Percentiles rank a stretch among this genome's conserved stretches.
phyloP scores from a whole-genome alignment of 345 rosid genomes.

The Murraya koenigii region DNA sequence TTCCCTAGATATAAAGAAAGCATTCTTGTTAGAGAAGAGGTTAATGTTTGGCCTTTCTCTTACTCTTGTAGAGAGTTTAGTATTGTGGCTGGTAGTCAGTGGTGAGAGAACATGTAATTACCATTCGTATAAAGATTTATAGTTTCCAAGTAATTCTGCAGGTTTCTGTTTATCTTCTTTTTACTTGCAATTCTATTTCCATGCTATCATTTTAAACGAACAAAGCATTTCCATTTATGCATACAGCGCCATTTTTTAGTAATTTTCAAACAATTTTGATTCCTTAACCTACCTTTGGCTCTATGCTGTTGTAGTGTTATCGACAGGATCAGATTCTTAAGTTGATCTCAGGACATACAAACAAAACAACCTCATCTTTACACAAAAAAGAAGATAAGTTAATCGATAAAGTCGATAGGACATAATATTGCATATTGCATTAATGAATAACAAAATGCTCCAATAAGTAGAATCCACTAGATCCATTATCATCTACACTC shows the following conservation, averaged over 20 bases:
- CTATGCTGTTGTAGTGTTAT: no score
- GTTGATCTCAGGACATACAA: not conserved
- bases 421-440: not conserved
- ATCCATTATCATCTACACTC: slow-evolving; percentile 3
- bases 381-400: not conserved
- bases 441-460: slow-evolving; percentile 11
- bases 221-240: not conserved
- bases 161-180: not conserved
- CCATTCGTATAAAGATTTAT: not conserved
- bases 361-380: not conserved
- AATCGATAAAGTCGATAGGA: not conserved
- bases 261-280: not conserved
- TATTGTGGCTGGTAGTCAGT: not conserved
- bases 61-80: not conserved
- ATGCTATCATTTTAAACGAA: not conserved
- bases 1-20: not conserved
- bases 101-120: slow-evolving; percentile 2
- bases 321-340: not conserved
- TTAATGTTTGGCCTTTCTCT: not conserved
- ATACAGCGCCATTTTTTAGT: no score
- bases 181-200: not conserved
- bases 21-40: not conserved
- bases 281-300: not conserved
- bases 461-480: slow-evolving; percentile 11
- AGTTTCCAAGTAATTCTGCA: not conserved